phyloP scores from a whole-genome alignment of 2,329 filamentous ascomycete species.

The Diaporthe citrichinensis region DNA sequence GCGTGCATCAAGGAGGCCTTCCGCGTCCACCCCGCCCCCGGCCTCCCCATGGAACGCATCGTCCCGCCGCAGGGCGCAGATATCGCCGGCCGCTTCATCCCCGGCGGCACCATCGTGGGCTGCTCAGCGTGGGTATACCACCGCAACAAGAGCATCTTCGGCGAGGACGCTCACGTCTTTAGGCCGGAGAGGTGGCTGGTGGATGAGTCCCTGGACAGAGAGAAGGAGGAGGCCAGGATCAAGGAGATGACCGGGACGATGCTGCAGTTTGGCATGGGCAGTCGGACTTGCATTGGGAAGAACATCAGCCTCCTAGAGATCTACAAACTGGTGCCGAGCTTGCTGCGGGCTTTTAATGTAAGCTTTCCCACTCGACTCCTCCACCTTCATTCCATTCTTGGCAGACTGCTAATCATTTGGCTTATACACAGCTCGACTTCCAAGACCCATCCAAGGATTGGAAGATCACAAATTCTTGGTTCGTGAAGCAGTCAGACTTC shows the following conservation, averaged over 20 bases:
- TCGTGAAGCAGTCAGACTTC: slow-evolving; percentile 73
- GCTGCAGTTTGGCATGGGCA: slow-evolving; percentile 81
- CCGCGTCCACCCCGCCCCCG: slow-evolving; percentile 70
- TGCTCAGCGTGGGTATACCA: slow-evolving; percentile 84
- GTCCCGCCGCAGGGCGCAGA: slow-evolving; percentile 78
- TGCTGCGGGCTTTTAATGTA: slow-evolving; percentile 76
- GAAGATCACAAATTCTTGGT: slow-evolving; percentile 73
- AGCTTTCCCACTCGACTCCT: slow-evolving; percentile 57
- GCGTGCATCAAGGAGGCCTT: slow-evolving; percentile 56
- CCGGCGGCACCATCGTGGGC: slow-evolving; percentile 80
- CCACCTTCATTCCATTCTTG: slow-evolving; percentile 56
- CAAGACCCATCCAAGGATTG: slow-evolving; percentile 69
- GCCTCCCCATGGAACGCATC: slow-evolving; percentile 80
- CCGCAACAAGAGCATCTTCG: slow-evolving; percentile 75
- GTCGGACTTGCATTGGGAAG: slow-evolving; percentile 79
- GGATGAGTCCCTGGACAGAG: slow-evolving; percentile 63
- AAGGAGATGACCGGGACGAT: slow-evolving; percentile 78
- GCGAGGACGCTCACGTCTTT: slow-evolving; percentile 75
- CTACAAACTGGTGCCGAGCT: slow-evolving; percentile 72
- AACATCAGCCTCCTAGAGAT: slow-evolving; percentile 75
- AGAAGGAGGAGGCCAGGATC: slow-evolving; percentile 65
- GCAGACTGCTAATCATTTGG: not conserved
- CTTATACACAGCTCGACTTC: slow-evolving; percentile 62
- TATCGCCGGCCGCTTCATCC: slow-evolving; percentile 73
- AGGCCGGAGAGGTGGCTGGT: slow-evolving; percentile 77